Percentiles rank a stretch among this genome's conserved stretches.
phyloP scores from a whole-genome alignment of 192 early-diverging fungal species.

The Backusella parvicylindrica region DNA sequence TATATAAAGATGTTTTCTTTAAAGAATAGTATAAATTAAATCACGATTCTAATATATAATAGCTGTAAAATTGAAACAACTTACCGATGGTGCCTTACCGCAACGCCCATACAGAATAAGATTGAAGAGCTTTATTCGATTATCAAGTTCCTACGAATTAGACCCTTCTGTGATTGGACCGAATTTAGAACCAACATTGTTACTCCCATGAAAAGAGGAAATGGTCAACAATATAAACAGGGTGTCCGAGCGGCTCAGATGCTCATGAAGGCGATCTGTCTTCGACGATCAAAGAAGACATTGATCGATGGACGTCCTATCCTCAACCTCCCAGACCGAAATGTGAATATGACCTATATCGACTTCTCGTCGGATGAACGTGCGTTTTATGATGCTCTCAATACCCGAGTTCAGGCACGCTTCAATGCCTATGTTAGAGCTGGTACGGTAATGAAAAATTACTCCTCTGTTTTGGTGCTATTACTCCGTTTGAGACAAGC shows the following conservation, averaged over 20 bases:
- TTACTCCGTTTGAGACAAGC: constrained; percentile 52
- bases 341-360: constrained; percentile 43
- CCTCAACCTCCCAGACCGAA: constrained; percentile 55
- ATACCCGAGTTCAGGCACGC: constrained; percentile 28
- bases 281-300: constrained; percentile 66
- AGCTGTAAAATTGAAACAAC: constrained; percentile 38
- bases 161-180: constrained; percentile 51
- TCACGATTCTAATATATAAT: not conserved
- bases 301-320: constrained; percentile 64
- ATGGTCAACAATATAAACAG: not conserved
- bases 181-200: constrained; percentile 48
- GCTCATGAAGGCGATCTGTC: constrained; percentile 48
- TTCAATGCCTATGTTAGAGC: constrained; percentile 48
- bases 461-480: constrained; percentile 46
- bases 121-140: constrained; percentile 63
- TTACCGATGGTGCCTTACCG: constrained; percentile 64
- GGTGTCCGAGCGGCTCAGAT: constrained; percentile 54
- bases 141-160: constrained; percentile 60
- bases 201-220: constrained; percentile 28
- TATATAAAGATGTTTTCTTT: too few species aligned
- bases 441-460: constrained; percentile 53
- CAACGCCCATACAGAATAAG: constrained; percentile 59
- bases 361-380: constrained; percentile 52
- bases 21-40: not conserved
- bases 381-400: constrained; percentile 50